Conservation (phyloP, 169 alveolate species). For the Plasmodium coatneyi region DNA sequence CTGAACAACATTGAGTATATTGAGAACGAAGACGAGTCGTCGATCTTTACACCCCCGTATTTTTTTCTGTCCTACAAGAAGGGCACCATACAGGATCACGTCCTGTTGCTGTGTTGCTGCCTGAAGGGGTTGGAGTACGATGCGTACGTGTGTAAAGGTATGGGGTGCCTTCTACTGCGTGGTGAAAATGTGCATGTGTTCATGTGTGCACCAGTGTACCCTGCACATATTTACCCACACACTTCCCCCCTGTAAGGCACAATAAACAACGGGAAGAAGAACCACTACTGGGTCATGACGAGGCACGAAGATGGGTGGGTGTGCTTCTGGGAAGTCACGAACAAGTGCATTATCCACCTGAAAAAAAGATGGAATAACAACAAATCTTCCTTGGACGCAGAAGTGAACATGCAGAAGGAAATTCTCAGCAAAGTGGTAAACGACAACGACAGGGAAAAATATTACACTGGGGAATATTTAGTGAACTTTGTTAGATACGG, state of each 20-base stretch:
- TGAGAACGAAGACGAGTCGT: slow-evolving; percentile 74
- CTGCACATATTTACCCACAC: background rate
- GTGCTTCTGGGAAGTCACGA: slow-evolving; percentile 85
- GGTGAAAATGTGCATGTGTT: background rate
- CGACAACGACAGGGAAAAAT: slow-evolving; percentile 7
- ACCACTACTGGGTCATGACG: slow-evolving; percentile 83
- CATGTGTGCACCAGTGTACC: background rate
- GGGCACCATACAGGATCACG: slow-evolving; percentile 83
- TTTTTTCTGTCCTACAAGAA: slow-evolving; percentile 79
- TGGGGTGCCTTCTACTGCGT: background rate
- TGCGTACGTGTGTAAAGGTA: slow-evolving; percentile 83
- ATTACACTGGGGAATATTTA: slow-evolving; percentile 71
- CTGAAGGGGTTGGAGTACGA: slow-evolving; percentile 80
- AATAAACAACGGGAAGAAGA: slow-evolving; percentile 78
- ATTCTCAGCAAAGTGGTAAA: slow-evolving; percentile 38
- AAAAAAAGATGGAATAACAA: slow-evolving; percentile 61
- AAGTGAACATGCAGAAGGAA: slow-evolving; percentile 28
- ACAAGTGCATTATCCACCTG: slow-evolving; percentile 72
- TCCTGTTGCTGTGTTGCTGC: slow-evolving; percentile 78
- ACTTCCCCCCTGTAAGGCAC: slow-evolving; percentile 50
- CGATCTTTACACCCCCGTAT: slow-evolving; percentile 79
- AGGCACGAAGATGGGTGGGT: slow-evolving; percentile 82
- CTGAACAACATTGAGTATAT: slow-evolving; percentile 79
- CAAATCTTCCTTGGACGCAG: slow-evolving; percentile 28
- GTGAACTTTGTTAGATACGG: slow-evolving; percentile 41